Evolutionary conservation across 1,284 basidiomycete species (phyloP).

Genomic region (Waitea zeae): DNA sequence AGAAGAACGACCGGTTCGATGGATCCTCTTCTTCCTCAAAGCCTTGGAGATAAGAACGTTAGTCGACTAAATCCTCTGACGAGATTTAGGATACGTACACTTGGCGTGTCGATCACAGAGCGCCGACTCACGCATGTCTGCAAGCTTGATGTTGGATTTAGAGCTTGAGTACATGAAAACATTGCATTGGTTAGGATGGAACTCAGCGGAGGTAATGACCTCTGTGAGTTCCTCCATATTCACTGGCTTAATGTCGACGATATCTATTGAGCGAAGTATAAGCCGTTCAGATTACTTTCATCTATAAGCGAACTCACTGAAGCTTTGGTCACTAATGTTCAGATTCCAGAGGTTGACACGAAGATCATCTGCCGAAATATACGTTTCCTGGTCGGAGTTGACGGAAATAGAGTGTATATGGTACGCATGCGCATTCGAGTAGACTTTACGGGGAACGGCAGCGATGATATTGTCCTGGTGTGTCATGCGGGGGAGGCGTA

Average conservation of each 20-base stretch:
- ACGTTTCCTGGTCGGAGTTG: constrained; percentile 99
- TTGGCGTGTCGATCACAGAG: constrained; percentile 95
- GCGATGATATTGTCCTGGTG: constrained; percentile 97
- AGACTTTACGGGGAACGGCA: constrained; percentile 96
- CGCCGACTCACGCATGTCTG: constrained; percentile 99
- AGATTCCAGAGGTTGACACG: constrained; percentile 97
- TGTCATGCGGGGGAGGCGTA: constrained; percentile 78
- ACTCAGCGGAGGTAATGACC: constrained; percentile 98
- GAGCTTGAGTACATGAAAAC: constrained; percentile 99
- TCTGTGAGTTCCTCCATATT: constrained; percentile 99
- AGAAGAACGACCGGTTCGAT: constrained; percentile 95
- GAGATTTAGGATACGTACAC: constrained; percentile 36
- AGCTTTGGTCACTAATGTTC: constrained; percentile 96
- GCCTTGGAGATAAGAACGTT: constrained; percentile 28
- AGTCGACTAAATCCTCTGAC: constrained; percentile 6
- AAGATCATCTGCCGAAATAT: constrained; percentile 95
- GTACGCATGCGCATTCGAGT: constrained; percentile 98
- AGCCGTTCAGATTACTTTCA: background rate
- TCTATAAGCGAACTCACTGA: constrained; percentile 67
- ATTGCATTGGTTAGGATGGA: constrained; percentile 96
- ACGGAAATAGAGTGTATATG: constrained; percentile 99
- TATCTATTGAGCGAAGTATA: constrained; percentile 42
- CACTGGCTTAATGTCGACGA: constrained; percentile 98
- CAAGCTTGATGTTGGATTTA: constrained; percentile 98
- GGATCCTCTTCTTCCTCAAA: constrained; percentile 99